Percentiles rank a stretch among this genome's conserved stretches.
These are phyloP conservation scores for Suillus alpinus DNA, from an alignment of 768 basidiomycete genomes.

Conservation along the genomic window DNA sequence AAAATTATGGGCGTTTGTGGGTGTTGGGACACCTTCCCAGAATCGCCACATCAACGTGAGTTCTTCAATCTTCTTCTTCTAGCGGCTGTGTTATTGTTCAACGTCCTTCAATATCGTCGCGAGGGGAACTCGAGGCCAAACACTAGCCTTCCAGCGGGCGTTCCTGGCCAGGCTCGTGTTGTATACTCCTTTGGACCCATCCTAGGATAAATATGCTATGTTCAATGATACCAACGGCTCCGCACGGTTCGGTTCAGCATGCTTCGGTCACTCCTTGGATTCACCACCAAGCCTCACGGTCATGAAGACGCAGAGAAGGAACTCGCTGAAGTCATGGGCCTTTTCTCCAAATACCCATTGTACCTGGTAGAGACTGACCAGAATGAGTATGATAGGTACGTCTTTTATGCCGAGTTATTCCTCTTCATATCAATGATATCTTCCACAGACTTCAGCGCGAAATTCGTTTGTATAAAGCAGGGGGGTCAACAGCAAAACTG, in stretches of 20 bases:
- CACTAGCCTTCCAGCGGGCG: neutral
- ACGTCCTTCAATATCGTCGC: neutral
- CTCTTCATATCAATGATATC: too few species aligned
- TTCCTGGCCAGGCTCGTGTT: neutral
- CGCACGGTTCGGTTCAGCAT: neutral
- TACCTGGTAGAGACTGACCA: neutral
- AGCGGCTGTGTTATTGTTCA: neutral
- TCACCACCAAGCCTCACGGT: neutral
- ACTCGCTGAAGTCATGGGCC: neutral
- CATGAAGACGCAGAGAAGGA: neutral
- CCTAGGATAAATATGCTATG: constrained; percentile 2
- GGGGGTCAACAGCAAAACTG: neutral
- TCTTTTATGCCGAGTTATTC: neutral
- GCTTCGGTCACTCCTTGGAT: neutral
- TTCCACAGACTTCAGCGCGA: neutral
- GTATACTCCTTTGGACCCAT: neutral
- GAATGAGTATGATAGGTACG: neutral
- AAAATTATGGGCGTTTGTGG: neutral
- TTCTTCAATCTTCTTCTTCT: neutral
- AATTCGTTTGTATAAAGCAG: neutral
- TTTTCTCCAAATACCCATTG: neutral
- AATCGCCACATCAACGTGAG: neutral
- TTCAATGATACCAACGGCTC: neutral
- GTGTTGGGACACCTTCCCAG: neutral
- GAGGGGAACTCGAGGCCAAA: neutral